Evolutionary conservation across 2,329 filamentous ascomycete species (phyloP).

Genomic region (Trichoderma koningii): DNA sequence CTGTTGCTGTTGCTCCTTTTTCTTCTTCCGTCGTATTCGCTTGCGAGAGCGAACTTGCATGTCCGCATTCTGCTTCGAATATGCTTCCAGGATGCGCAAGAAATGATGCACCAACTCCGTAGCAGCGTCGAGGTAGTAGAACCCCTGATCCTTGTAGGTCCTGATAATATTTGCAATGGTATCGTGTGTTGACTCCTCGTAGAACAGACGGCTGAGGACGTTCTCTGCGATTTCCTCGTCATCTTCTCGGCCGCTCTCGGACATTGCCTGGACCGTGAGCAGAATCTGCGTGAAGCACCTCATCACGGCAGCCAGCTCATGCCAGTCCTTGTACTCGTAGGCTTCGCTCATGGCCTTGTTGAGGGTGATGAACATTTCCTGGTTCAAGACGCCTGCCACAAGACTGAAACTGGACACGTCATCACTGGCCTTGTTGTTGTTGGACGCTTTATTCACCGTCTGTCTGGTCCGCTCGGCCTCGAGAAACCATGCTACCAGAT

Average conservation of each 20-base stretch:
- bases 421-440: constrained; percentile 48
- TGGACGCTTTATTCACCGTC: constrained; percentile 56
- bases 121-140: constrained; percentile 87
- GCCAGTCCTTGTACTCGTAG: constrained; percentile 83
- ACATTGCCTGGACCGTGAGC: constrained; percentile 90
- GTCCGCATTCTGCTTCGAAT: constrained; percentile 92
- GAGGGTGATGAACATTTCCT: constrained; percentile 90
- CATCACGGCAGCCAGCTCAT: constrained; percentile 83
- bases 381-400: constrained; percentile 85
- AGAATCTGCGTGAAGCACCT: constrained; percentile 94
- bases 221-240: constrained; percentile 98
- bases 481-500: constrained; percentile 89
- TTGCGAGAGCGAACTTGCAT: constrained; percentile 87
- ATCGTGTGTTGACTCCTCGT: constrained; percentile 93
- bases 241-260: constrained; percentile 79
- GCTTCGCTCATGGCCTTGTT: constrained; percentile 79
- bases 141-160: constrained; percentile 90
- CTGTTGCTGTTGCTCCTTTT: constrained; percentile 59
- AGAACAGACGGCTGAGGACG: constrained; percentile 95
- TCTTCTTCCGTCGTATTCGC: constrained; percentile 73
- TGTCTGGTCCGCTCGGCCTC: constrained; percentile 78
- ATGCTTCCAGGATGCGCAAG: constrained; percentile 84
- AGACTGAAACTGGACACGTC: constrained; percentile 78
- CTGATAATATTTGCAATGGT: constrained; percentile 76
- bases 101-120: constrained; percentile 93